Percentiles rank a stretch among this genome's conserved stretches.
phyloP scores from a whole-genome alignment of 306 rosid species.

The Oemleria cerasiformis region DNA sequence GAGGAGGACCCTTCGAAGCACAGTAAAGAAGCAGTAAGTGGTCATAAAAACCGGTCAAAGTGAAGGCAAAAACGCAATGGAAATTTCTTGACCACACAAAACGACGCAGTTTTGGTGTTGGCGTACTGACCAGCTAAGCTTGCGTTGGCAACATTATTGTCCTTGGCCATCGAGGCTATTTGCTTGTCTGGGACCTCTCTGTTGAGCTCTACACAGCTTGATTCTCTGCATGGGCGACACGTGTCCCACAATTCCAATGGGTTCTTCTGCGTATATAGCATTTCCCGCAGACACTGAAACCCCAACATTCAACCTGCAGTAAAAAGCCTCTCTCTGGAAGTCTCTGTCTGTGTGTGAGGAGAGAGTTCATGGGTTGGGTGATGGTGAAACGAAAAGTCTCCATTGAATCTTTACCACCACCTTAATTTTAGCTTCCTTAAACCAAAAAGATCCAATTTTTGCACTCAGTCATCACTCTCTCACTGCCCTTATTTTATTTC shows the following conservation, averaged over 20 bases:
- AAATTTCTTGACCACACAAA: background rate
- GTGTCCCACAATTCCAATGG: constrained; percentile 20
- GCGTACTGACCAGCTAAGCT: constrained; percentile 45
- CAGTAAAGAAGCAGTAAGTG: background rate
- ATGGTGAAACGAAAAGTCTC: constrained; percentile 25
- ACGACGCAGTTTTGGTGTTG: constrained; percentile 20
- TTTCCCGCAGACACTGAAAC: background rate
- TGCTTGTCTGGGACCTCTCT: constrained; percentile 6
- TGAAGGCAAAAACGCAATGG: background rate
- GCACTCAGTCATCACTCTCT: constrained; percentile 13
- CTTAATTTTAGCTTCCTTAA: constrained; percentile 35
- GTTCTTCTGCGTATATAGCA: background rate
- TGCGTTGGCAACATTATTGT: constrained; percentile 59
- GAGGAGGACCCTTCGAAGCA: no score
- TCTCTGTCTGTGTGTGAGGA: background rate
- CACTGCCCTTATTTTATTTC: constrained; percentile 15
- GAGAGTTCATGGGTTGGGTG: constrained; percentile 9
- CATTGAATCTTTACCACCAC: constrained; percentile 43
- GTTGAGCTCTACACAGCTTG: background rate
- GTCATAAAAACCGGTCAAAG: background rate
- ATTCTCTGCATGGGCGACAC: constrained; percentile 51
- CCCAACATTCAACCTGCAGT: constrained; percentile 9
- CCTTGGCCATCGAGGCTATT: constrained; percentile 21
- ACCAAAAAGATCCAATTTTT: constrained; percentile 29
- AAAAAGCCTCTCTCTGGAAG: constrained; percentile 8